These are phyloP conservation scores for Fistulifera pelliculosa DNA, from an alignment of 108 stramenopile genomes.

Conservation along the genomic window DNA sequence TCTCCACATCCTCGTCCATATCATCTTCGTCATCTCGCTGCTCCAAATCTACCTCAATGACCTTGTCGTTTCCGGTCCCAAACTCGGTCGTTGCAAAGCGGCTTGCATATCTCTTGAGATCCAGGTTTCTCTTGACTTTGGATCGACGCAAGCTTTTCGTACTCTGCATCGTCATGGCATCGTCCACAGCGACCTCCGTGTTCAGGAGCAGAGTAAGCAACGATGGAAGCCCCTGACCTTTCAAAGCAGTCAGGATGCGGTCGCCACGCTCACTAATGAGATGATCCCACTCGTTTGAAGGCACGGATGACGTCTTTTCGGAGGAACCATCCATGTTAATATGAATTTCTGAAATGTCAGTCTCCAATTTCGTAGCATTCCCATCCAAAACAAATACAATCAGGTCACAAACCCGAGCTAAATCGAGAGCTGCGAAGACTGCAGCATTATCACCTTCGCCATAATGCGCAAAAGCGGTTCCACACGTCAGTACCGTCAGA, in stretches of 20 bases:
- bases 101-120: constrained; percentile 59
- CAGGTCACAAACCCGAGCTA: constrained; percentile 81
- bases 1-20: constrained; percentile 17
- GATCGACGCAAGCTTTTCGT: constrained; percentile 52
- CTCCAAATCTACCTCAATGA: constrained; percentile 52
- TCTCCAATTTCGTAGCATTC: constrained; percentile 25
- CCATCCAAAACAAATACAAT: constrained; percentile 84
- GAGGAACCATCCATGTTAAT: constrained; percentile 27
- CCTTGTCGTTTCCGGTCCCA: constrained; percentile 55
- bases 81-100: constrained; percentile 74
- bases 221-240: constrained; percentile 91
- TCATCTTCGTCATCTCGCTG: constrained; percentile 9
- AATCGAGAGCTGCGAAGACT: constrained; percentile 73
- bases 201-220: constrained; percentile 75
- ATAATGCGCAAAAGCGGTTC: constrained; percentile 44
- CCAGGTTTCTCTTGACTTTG: constrained; percentile 64
- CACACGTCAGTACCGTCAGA: constrained; percentile 71
- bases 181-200: constrained; percentile 31
- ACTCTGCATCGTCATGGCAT: constrained; percentile 51
- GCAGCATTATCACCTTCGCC: constrained; percentile 45
- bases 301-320: constrained; percentile 32
- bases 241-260: constrained; percentile 81
- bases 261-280: constrained; percentile 74
- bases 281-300: constrained; percentile 50
- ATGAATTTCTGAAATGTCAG: constrained; percentile 24